Evolutionary conservation across 805 yeast genomes (phyloP).

Genomic region (Limtongia smithiae): DNA sequence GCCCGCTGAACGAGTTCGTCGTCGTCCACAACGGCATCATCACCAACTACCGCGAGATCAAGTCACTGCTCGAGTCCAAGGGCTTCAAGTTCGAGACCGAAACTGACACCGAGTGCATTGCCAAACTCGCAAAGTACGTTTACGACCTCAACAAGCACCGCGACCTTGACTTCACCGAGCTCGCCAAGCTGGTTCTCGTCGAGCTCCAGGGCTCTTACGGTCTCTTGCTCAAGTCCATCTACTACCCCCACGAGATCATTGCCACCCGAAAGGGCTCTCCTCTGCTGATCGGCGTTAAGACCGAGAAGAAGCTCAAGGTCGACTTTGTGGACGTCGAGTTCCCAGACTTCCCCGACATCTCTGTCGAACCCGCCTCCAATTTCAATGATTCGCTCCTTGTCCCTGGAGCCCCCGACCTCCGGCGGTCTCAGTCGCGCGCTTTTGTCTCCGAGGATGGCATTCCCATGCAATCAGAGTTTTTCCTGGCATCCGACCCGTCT

Average conservation of each 20-base stretch:
- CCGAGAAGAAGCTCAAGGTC: conserved; percentile 90
- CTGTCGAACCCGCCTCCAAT: conserved; percentile 19
- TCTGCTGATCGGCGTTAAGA: conserved; percentile 91
- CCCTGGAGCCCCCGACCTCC: conserved; percentile 57
- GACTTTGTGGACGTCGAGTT: conserved; percentile 98
- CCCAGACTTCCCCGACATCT: conserved; percentile 48
- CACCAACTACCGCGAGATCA: conserved; percentile 89
- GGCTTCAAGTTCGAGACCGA: conserved; percentile 85
- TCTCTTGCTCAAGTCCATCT: conserved; percentile 82
- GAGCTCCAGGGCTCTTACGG: conserved; percentile 99
- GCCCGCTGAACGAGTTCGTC: conserved; percentile 73
- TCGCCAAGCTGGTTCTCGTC: conserved; percentile 85
- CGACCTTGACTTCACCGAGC: conserved; percentile 81
- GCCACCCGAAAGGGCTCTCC: conserved; percentile 99
- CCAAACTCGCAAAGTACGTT: conserved; percentile 86
- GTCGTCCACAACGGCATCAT: conserved; percentile 98
- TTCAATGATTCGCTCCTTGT: conserved; percentile 27
- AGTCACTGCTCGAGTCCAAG: conserved; percentile 71
- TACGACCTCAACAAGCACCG: conserved; percentile 74
- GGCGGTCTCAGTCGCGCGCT: conserved; percentile 94
- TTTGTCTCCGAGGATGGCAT: conserved; percentile 89
- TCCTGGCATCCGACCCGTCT: conserved; percentile 94
- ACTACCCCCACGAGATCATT: conserved; percentile 91
- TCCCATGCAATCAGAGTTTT: conserved; percentile 93
- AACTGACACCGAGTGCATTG: conserved; percentile 97